These are phyloP conservation scores for Curvularia hawaiiensis DNA, from an alignment of 2,329 filamentous ascomycete species.

Conservation along the genomic window DNA sequence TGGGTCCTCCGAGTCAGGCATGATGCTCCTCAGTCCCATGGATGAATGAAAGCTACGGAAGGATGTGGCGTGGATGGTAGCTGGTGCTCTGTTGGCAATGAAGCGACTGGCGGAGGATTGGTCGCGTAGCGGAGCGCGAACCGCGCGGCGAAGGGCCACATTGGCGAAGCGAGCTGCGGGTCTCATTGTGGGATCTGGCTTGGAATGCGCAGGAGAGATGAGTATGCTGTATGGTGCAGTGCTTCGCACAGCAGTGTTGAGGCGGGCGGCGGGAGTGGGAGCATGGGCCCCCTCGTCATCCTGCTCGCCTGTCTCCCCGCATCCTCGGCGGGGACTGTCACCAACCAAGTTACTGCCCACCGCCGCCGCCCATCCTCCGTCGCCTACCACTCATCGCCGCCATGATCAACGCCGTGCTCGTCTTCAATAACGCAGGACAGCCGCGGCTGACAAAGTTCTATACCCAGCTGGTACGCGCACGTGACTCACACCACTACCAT, in stretches of 20 bases:
- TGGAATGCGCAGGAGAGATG: not conserved
- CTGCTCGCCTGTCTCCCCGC: constrained; percentile 11
- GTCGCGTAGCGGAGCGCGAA: constrained; percentile 27
- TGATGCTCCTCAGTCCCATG: constrained; percentile 42
- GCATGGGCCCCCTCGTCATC: constrained; percentile 10
- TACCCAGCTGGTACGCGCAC: constrained; percentile 77
- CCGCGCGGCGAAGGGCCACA: constrained; percentile 29
- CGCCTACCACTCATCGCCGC: constrained; percentile 5
- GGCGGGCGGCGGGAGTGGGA: constrained; percentile 4
- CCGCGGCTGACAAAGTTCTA: constrained; percentile 98
- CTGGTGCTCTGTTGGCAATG: constrained; percentile 27
- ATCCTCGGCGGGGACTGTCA: constrained; percentile 4
- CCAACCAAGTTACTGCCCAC: not conserved
- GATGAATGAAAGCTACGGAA: constrained; percentile 37
- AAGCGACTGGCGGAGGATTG: constrained; percentile 34
- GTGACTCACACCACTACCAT: constrained; percentile 22
- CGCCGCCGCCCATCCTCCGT: not conserved
- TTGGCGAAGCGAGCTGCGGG: constrained; percentile 29
- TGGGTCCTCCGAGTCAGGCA: constrained; percentile 53
- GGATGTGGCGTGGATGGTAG: constrained; percentile 11
- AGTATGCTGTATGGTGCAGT: not conserved
- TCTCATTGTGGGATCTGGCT: constrained; percentile 25
- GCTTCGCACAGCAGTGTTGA: not conserved
- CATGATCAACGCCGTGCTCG: constrained; percentile 99
- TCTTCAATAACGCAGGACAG: constrained; percentile 98